Conservation (phyloP, 768 basidiomycete genomes). For the Pholiota microspora region DNA sequence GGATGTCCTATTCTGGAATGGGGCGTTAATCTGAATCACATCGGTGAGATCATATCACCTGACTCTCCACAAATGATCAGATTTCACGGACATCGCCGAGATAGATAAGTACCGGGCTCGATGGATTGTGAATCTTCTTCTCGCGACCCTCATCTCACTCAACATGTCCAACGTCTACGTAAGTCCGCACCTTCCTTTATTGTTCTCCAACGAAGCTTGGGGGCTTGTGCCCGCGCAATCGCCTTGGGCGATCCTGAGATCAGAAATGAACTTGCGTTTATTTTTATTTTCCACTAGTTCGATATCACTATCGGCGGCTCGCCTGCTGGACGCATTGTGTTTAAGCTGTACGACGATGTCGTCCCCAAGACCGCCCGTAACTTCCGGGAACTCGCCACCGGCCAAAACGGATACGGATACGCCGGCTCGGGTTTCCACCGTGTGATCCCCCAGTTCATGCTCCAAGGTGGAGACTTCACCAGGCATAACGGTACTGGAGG, state of each 20-base stretch:
- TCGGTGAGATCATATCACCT: background rate
- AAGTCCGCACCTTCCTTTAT: slow-evolving; percentile 1
- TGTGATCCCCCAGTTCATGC: slow-evolving; percentile 81
- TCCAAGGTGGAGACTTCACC: slow-evolving; percentile 91
- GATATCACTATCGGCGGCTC: slow-evolving; percentile 51
- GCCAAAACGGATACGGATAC: slow-evolving; percentile 75
- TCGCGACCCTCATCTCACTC: slow-evolving; percentile 12
- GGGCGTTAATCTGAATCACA: background rate
- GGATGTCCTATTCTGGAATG: background rate
- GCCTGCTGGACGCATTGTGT: slow-evolving; percentile 58
- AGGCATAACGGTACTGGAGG: slow-evolving; percentile 69
- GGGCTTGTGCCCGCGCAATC: background rate
- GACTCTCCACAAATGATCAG: no score
- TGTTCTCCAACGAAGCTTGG: background rate
- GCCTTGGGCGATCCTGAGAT: background rate
- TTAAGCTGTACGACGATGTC: slow-evolving; percentile 82
- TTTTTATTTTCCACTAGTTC: slow-evolving; percentile 42
- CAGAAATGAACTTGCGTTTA: background rate
- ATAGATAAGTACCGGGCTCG: slow-evolving; percentile 3
- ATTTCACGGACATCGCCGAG: slow-evolving; percentile 8
- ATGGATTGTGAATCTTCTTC: slow-evolving; percentile 1
- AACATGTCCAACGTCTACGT: slow-evolving; percentile 31
- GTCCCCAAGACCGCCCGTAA: slow-evolving; percentile 76
- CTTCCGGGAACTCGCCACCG: slow-evolving; percentile 89
- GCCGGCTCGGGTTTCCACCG: slow-evolving; percentile 70